phyloP scores from a whole-genome alignment of 148 eudicot species.

The Fallopia convolvulus region DNA sequence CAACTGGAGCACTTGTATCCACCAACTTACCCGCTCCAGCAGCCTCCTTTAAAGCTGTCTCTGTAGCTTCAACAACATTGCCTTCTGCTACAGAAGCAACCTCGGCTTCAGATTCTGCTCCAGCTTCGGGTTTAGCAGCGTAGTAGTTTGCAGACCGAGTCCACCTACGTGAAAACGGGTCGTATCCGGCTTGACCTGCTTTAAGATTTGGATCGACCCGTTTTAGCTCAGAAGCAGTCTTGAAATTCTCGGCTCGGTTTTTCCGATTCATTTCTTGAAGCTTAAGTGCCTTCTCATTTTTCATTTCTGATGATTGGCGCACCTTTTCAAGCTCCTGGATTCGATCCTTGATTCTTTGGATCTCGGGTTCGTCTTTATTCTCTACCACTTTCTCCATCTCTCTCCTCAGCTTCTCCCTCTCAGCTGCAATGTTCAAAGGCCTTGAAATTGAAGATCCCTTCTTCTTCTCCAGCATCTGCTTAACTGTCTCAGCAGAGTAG shows the following conservation, averaged over 20 bases:
- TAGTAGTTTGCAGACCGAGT: conserved; percentile 81
- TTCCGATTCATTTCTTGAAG: conserved; percentile 81
- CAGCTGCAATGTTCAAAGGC: conserved; percentile 84
- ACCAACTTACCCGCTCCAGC: conserved; percentile 83
- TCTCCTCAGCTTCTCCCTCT: conserved; percentile 69
- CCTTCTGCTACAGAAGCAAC: not conserved
- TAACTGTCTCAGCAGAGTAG: conserved; percentile 82
- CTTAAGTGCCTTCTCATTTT: conserved; percentile 51
- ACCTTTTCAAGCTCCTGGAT: conserved; percentile 61
- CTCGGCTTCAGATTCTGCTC: conserved; percentile 6
- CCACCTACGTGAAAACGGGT: conserved; percentile 95
- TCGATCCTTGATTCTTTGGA: conserved; percentile 53
- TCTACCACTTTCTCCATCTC: conserved; percentile 55
- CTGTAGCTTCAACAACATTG: conserved; percentile 22
- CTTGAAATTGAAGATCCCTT: conserved; percentile 52
- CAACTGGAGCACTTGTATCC: conserved; percentile 80
- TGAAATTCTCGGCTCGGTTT: conserved; percentile 78
- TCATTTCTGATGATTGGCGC: conserved; percentile 33
- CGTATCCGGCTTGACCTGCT: conserved; percentile 90
- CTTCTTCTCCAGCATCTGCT: conserved; percentile 86
- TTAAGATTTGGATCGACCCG: conserved; percentile 38
- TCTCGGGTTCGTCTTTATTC: conserved; percentile 48
- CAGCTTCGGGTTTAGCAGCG: conserved; percentile 35
- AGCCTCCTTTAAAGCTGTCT: conserved; percentile 67
- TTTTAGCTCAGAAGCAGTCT: conserved; percentile 53